phyloP scores from a whole-genome alignment of 176 grass and related monocot genomes.

The Olyra latifolia region DNA sequence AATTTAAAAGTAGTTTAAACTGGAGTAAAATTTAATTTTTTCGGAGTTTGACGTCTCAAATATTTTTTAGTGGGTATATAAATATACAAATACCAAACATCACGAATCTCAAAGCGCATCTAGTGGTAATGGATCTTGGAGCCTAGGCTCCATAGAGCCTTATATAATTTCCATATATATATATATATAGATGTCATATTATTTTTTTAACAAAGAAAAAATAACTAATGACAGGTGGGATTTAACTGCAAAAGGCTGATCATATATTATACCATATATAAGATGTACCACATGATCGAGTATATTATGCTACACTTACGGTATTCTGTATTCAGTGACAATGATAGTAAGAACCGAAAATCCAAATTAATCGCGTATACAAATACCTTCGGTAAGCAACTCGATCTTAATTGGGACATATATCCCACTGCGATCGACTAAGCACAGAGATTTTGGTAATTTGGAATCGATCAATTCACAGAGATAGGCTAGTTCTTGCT shows the following conservation, averaged over 20 bases:
- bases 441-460: constrained; percentile 29
- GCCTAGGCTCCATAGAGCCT: too few relatives aligned
- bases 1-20: too few relatives aligned
- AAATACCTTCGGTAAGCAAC: constrained; percentile 19
- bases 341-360: background rate
- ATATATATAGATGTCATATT: constrained; percentile 7
- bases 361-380: background rate
- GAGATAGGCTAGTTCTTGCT: background rate
- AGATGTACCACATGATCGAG: constrained; percentile 17
- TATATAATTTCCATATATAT: too few relatives aligned
- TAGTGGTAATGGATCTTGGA: too few relatives aligned
- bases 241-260: constrained; percentile 15
- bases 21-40: too few relatives aligned
- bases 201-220: background rate
- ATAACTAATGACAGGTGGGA: constrained; percentile 5
- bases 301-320: background rate
- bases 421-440: constrained; percentile 9
- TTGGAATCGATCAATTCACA: constrained; percentile 31
- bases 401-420: background rate
- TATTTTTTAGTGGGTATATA: too few relatives aligned
- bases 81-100: too few relatives aligned
- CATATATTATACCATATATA: background rate
- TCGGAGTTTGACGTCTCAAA: too few relatives aligned
- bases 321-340: constrained; percentile 15
- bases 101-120: too few relatives aligned